Base-by-base conservation (phyloP, 2,329 filamentous ascomycete species). In the Xylaria polymorpha region DNA sequence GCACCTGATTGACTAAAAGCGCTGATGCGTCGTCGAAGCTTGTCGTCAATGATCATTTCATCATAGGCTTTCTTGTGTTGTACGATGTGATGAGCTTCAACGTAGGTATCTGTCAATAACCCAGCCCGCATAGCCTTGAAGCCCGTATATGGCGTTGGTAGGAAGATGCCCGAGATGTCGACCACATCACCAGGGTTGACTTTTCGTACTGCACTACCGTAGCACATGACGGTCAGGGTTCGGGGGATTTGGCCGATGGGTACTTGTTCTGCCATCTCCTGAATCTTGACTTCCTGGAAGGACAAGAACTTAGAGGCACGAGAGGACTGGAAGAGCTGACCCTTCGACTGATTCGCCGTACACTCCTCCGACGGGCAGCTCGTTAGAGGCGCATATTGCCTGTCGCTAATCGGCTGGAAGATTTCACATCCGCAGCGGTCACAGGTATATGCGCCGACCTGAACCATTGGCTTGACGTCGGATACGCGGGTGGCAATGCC, bases 31-130 rank as follows among this genome's bases (percentile, higher is more conserved):
- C 90, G 89, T 63, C 97, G 88, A 9, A 97, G 90, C 61, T 88
- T 87, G 39, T 91, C 89, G 74, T 98, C 94, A 74, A 98, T 89
- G 35, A 90, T 87, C 84, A 98, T 93, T 76, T 97, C 92, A 72
- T 97, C 93, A 81, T 99, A 99, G 0, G 95, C 94, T 82, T 98
- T 97, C 84, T 99, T 99, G 87, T 99, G 96, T 80, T 99, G 96
- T 50, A 90, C 90, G 56, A 99, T 90, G 77, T 97, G 87, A 79
- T 99, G 96, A 5, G 95, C 96, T 82, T 99, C 96, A 14, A 99
- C 85, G 79, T 97, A 99, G 0, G 96, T 99, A 77, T 99, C 96
- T 41, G 96, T 99, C 70, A 99, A 83, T n/a, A 99, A 88, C 67
- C 96, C 96, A 32, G 96, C 96, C 74, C 92, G 92, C 83, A 99